Conservation (phyloP, 2,329 filamentous ascomycete species). For the Botrytis aclada region DNA sequence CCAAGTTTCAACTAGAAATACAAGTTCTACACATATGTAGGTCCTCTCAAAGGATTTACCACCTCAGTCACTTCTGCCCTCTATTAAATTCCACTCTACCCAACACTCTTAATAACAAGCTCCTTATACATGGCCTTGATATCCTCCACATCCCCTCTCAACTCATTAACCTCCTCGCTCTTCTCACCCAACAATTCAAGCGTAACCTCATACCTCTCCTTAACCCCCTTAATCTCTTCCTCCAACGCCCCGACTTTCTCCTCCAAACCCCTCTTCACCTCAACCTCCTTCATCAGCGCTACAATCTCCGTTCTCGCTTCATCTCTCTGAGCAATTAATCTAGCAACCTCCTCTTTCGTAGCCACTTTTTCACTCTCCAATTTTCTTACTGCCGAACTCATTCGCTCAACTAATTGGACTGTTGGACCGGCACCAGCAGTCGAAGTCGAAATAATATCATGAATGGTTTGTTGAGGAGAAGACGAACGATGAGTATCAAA, state of each 20-base stretch:
- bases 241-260: slow-evolving; percentile 63
- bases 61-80: not conserved
- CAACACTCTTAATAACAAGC: slow-evolving; percentile 51
- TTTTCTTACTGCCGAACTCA: slow-evolving; percentile 88
- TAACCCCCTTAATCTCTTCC: slow-evolving; percentile 63
- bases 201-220: slow-evolving; percentile 81
- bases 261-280: slow-evolving; percentile 62
- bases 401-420: slow-evolving; percentile 91
- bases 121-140: slow-evolving; percentile 96
- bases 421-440: slow-evolving; percentile 88
- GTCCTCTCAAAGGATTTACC: not conserved
- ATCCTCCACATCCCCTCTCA: slow-evolving; percentile 84
- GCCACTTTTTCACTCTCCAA: slow-evolving; percentile 90
- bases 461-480: slow-evolving; percentile 66
- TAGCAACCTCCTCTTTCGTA: slow-evolving; percentile 77
- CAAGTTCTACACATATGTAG: not conserved
- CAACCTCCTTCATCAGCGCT: slow-evolving; percentile 79
- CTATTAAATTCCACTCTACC: not conserved
- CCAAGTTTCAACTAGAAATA: not conserved
- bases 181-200: slow-evolving; percentile 96
- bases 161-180: slow-evolving; percentile 89
- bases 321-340: slow-evolving; percentile 82
- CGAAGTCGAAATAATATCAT: slow-evolving; percentile 84
- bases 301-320: slow-evolving; percentile 93
- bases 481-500: slow-evolving; percentile 54